Evolutionary conservation across 257 asterid genomes (phyloP).

Genomic region (Handroanthus guayacan): DNA sequence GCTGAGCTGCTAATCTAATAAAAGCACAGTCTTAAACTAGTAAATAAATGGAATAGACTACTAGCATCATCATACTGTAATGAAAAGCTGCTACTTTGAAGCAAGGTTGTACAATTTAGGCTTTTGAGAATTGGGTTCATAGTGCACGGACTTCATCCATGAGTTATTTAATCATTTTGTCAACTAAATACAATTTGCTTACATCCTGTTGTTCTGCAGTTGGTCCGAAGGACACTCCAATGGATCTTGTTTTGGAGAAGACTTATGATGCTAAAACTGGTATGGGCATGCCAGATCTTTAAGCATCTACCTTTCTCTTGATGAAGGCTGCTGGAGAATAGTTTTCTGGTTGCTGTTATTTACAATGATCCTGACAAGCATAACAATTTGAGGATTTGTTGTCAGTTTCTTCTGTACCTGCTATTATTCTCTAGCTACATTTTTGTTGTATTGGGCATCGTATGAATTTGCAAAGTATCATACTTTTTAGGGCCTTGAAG

Average conservation of each 20-base stretch:
- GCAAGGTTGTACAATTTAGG: neutral
- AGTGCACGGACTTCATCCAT: constrained; percentile 1
- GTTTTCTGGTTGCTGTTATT: constrained; percentile 21
- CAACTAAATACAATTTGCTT: constrained; percentile 21
- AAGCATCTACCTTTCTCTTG: constrained; percentile 19
- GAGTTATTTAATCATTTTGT: neutral
- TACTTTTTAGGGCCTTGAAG: neutral
- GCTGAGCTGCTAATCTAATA: neutral
- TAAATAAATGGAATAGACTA: neutral
- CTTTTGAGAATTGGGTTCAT: constrained; percentile 2
- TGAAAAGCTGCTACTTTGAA: neutral
- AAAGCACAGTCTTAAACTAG: neutral
- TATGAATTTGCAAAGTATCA: neutral
- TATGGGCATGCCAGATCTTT: constrained; percentile 89
- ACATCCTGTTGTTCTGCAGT: constrained; percentile 51
- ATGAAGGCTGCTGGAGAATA: constrained; percentile 28
- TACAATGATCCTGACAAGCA: neutral
- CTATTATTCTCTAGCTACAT: too few species aligned
- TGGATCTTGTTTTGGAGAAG: constrained; percentile 76
- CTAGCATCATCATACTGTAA: neutral
- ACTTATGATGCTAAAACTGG: constrained; percentile 89
- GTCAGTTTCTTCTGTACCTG: neutral
- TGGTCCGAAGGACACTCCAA: constrained; percentile 92
- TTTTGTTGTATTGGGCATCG: neutral
- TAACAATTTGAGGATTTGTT: constrained; percentile 16